Percentiles rank a stretch among this genome's conserved stretches.
These are phyloP conservation scores for Pulveroboletus ravenelii DNA, from an alignment of 768 basidiomycete species.

Conservation along the genomic window DNA sequence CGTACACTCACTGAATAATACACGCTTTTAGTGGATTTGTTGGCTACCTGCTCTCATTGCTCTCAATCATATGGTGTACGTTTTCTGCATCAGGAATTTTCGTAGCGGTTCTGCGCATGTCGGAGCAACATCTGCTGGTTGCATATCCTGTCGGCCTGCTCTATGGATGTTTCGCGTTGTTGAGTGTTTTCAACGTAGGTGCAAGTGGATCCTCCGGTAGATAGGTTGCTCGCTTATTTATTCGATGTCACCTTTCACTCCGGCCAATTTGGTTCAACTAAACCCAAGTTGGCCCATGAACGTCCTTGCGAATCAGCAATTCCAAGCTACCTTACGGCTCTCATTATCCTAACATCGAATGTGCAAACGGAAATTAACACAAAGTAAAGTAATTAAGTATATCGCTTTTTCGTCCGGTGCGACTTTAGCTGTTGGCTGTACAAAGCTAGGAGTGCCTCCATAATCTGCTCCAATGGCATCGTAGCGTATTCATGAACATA, in stretches of 20 bases:
- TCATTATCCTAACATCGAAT: neutral
- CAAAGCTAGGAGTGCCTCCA: constrained; percentile 70
- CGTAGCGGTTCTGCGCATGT: constrained; percentile 92
- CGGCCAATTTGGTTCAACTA: neutral
- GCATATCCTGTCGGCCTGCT: constrained; percentile 94
- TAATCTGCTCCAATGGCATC: constrained; percentile 77
- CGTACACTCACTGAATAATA: constrained; percentile 1
- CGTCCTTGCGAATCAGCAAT: neutral
- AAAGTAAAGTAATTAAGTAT: neutral
- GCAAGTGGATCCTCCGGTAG: constrained; percentile 29
- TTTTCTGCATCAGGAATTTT: constrained; percentile 95
- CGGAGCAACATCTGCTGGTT: constrained; percentile 89
- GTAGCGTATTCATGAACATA: constrained; percentile 86
- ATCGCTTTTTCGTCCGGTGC: constrained; percentile 13
- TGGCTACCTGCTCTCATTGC: constrained; percentile 76
- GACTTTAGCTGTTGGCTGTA: constrained; percentile 70
- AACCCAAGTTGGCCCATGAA: neutral
- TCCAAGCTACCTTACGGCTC: neutral
- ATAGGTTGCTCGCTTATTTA: constrained; percentile 18
- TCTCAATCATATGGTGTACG: constrained; percentile 95
- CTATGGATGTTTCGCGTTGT: constrained; percentile 90
- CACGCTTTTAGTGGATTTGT: constrained; percentile 56
- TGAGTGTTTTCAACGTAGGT: constrained; percentile 81
- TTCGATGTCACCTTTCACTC: constrained; percentile 3
- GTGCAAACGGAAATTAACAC: neutral